Evolutionary conservation across 1,284 basidiomycete genomes (phyloP), one percentile per base, ranked within the genome.

Genomic region (Cutaneotrichosporon spelunceum): DNA sequence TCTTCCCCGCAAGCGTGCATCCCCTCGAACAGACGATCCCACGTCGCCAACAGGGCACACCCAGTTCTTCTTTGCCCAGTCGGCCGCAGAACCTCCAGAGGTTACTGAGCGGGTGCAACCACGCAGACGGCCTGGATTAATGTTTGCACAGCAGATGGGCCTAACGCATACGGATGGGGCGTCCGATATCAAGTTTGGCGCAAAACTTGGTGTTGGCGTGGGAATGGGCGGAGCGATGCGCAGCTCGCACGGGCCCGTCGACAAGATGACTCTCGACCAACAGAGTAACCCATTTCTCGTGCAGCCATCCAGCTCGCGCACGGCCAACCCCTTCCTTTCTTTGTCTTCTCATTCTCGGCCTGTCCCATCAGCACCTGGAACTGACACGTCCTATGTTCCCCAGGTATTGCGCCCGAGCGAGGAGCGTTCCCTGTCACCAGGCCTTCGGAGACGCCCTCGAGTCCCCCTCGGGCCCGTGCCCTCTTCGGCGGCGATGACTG

Each of bases 1-100:
- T 10, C 82, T 75, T 9, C 84, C 84, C 19, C 81, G 72, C 19
- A 67, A 70, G 54, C 68, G 68, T 13, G 47, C 56, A 16, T 55
- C 56, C 4, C 50, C 33, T 7, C 27, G 26, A 24, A 26, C 42
- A 24, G 24, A 53, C 21, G 45, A 34, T 21, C 42, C 57, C 7
- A 8, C 34, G 10, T 61, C 72, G 3, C 76, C 76, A 5, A 69
- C 63, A 4, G 72, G 72, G 29, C 72, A 72, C 57, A 74, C 73
- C 1, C 72, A 72, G 4, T 74, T 73, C 61, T 72, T 70, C 64
- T 68, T 74, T 29, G 68, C 73, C 5, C 62, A 53, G 16, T 21
- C 65, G 14, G 33, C 45, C 23, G 42, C 36, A n/a, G 39, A 42
- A 19, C 39, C 39, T 42, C 8, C 48, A 6, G 48, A 50, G 24